These are phyloP conservation scores for Elsinoe ampelina DNA, from an alignment of 2,329 filamentous ascomycete genomes.

Conservation along the genomic window DNA sequence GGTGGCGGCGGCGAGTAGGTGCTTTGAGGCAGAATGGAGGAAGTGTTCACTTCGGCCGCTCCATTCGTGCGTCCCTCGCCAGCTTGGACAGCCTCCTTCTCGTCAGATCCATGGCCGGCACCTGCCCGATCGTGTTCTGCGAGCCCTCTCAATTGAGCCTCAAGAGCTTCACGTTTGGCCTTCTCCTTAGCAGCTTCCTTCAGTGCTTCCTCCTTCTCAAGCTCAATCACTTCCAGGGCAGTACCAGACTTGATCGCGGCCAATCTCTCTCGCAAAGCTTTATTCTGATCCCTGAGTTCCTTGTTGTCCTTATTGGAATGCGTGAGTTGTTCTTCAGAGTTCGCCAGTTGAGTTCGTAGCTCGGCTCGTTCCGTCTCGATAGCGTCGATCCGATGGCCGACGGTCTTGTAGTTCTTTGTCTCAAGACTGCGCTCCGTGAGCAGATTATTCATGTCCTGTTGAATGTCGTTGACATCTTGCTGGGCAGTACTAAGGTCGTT, in stretches of 20 bases:
- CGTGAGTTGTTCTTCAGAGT: conserved; percentile 10
- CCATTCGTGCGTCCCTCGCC: background rate
- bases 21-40: background rate
- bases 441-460: conserved; percentile 6
- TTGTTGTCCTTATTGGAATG: background rate
- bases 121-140: background rate
- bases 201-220: conserved; percentile 6
- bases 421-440: background rate
- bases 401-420: conserved; percentile 3
- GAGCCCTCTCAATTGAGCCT: background rate
- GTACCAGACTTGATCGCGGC: background rate
- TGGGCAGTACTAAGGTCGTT: conserved; percentile 4
- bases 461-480: background rate
- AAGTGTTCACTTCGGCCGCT: background rate
- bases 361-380: conserved; percentile 13
- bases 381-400: conserved; percentile 1
- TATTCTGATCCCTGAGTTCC: background rate
- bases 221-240: background rate
- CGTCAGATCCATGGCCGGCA: too few species aligned
- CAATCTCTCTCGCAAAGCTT: background rate
- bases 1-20: background rate
- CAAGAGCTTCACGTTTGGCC: background rate
- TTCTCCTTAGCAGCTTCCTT: background rate
- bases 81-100: background rate
- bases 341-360: conserved; percentile 12